These are phyloP conservation scores for Phialocephala subalpina DNA, from an alignment of 2,329 filamentous ascomycete genomes.

Conservation along the genomic window DNA sequence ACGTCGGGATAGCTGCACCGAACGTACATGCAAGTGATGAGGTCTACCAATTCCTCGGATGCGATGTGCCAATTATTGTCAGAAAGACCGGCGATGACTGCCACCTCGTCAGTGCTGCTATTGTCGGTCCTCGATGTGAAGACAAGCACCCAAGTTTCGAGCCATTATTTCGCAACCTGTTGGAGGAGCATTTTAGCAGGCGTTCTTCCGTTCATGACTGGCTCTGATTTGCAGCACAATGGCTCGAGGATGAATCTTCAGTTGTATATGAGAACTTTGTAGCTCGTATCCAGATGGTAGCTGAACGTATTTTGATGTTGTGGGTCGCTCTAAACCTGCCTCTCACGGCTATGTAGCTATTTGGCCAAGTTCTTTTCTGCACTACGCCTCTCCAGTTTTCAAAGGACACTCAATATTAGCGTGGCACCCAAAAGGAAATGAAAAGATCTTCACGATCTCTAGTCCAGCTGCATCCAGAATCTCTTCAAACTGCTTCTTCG, in stretches of 20 bases:
- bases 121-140: background rate
- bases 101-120: background rate
- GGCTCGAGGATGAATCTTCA: background rate
- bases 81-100: background rate
- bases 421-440: too few species aligned
- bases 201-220: background rate
- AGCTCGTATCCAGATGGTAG: background rate
- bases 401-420: too few species aligned
- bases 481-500: too few species aligned
- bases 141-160: background rate
- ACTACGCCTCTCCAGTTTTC: too few species aligned
- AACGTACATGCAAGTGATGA: background rate
- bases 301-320: background rate
- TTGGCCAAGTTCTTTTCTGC: too few species aligned
- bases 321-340: too few species aligned
- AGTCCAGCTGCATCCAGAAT: too few species aligned
- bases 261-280: background rate
- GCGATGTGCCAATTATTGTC: background rate
- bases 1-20: background rate
- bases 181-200: background rate
- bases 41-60: background rate
- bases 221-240: background rate
- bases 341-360: too few species aligned
- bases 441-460: too few species aligned
- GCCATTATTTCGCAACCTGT: too few species aligned